Evolutionary conservation across 345 rosid species (phyloP), one percentile per base, ranked within the genome.

Genomic region (Citrus reticulata): DNA sequence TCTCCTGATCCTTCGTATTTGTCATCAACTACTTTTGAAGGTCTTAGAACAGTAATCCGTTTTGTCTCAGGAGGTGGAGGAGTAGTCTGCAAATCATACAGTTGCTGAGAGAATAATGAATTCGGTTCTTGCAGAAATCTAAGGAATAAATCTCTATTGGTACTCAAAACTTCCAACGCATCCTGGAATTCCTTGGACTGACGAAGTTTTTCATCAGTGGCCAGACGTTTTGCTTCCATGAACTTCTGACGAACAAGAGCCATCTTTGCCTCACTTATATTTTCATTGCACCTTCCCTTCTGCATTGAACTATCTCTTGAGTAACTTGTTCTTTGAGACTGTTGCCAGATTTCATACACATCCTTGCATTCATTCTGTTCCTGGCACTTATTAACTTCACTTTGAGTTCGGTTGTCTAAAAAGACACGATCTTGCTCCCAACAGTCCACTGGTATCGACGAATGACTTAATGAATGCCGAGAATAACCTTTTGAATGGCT

Each of bases 21-120:
- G 25, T 87, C 92, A 70, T 90, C 94, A 79, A 87, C 86, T 81
- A 87, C 79, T 85, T 92, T 94, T 0, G 97, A 87, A 81, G 99
- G 98, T 87, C 85, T 94, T 76, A 94, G 92, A 71, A 97, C 92
- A 71, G 98, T 92, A 72, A 97, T 97, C 70, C 90, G 92, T 80
- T 91, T 94, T 24, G 91, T 90, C 88, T 93, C 92, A 24, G 88
- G 83, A 78, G 91, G 88, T 80, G 84, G 84, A 84, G 94, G 85
- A 78, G 85, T 72, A 51, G 83, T 77, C 86, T 89, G 97, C 79
- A 83, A 80, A 71, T 91, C 87, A 29, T 82, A 88, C 46, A 86
- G 79, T 83, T 70, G 90, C 82, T 84, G 89, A 49, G 94, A 85
- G 80, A 90, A 81, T 76, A 90, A 84, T 22, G 94, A 93, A 86